Evolutionary conservation across 768 basidiomycete species (phyloP), one percentile per base, ranked within the genome.

Genomic region (Neoboletus subvelutipes): DNA sequence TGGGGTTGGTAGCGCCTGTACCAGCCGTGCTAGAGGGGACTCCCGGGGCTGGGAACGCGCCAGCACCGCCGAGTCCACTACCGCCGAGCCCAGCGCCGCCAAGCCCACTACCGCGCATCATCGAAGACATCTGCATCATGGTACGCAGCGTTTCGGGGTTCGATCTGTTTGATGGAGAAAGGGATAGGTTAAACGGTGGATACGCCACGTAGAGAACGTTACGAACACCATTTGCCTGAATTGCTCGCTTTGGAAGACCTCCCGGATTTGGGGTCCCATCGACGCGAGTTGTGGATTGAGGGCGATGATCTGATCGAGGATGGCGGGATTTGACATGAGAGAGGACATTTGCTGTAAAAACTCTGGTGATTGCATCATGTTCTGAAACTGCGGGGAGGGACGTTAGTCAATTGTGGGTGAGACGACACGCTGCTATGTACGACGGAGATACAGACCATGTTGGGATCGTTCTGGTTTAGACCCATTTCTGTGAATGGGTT

Each of bases 401-500:
- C 15, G 34, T 64, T 12, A 50, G 52, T 37, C 24, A 22, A 46
- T 46, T 24, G 10, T 40, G n/a, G 26, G 29, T 24, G 18, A 11
- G 5, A 15, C 15, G n/a, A 31, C 29, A 34, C 13, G 33, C 33
- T 34, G 36, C 4, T 4, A 26, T 28, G 24, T 36, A 50, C 24
- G 18, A 15, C 9, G 1, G 20, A 45, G 75, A 34, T 17, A 58
- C 83, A 61, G 57, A 92, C 93, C 85, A 96, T 91, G 70, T 98
- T 97, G 0, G 95, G 95, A 70, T 98, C 96, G 64, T 91, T 92
- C 5, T 83, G 78, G 67, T 99, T 99, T 43, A 96, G 49, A 1
- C 95, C 96, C 83, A 96, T 85, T 5, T 88, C 88, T 0, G 88
- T 80, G 67, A 99, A 98, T 0, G 97, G 96, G 65, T 98, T 98